A percentile compares a stretch with the other conserved stretches of the same genome.
Evolutionary conservation across 192 early-diverging fungal genomes (phyloP).

Genomic region (Helicostylum pulchrum): DNA sequence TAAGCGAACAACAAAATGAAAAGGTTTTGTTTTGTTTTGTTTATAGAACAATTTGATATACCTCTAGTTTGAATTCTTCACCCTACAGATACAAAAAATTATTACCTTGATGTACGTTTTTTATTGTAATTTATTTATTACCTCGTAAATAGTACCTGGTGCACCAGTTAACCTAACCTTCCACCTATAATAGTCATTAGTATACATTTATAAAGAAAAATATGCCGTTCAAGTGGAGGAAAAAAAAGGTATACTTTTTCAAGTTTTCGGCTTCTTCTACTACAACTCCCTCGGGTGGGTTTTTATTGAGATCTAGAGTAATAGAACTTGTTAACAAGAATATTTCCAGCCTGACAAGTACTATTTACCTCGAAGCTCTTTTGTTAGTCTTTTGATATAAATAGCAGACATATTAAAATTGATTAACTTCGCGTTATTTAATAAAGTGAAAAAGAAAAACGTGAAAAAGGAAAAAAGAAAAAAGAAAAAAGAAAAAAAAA

Average conservation of each 20-base stretch:
- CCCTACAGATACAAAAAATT: slow-evolving; percentile 29
- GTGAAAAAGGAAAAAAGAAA: too few relatives aligned
- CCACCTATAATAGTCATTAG: slow-evolving; percentile 47
- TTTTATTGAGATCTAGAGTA: slow-evolving; percentile 45
- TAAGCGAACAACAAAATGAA: slow-evolving; percentile 4
- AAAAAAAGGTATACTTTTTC: slow-evolving; percentile 37
- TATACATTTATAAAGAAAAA: neutral
- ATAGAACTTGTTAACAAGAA: too few relatives aligned
- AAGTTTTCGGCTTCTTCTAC: slow-evolving; percentile 53
- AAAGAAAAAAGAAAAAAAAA: too few relatives aligned
- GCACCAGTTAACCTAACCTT: slow-evolving; percentile 58
- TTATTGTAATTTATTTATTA: slow-evolving; percentile 12
- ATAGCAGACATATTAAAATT: slow-evolving; percentile 16
- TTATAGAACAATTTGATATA: slow-evolving; percentile 2
- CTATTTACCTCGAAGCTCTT: slow-evolving; percentile 47
- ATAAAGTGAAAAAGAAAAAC: too few relatives aligned
- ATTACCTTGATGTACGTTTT: neutral
- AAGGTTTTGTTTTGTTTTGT: neutral
- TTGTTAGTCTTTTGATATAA: slow-evolving; percentile 48
- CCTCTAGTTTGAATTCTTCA: slow-evolving; percentile 50
- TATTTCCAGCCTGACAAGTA: neutral
- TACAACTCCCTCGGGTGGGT: slow-evolving; percentile 49
- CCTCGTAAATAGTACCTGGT: slow-evolving; percentile 66
- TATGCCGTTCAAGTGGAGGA: neutral
- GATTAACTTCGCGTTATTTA: too few relatives aligned